Base-by-base conservation (phyloP, 805 yeast species). In the Starmera caribaea region DNA sequence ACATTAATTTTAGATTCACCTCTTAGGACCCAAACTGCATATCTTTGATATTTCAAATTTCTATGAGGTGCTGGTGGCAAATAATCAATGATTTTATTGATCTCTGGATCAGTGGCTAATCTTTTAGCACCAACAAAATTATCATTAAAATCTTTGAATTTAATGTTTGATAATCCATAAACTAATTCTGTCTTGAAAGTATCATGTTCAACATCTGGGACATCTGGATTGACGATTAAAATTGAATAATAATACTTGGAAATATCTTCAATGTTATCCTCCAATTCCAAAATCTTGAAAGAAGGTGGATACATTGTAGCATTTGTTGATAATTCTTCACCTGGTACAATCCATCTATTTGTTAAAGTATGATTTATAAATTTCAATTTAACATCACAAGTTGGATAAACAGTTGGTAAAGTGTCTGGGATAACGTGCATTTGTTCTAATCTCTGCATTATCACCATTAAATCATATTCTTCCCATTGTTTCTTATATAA, bases 371-470 rank as follows among this genome's bases (percentile, higher is more conserved):
- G 77, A 54, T 79, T 84, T 5, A 88, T 80, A 55, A 89, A 89
- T 61, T 77, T 78, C 35, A 92, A 54, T 35, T 74, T 68, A 6
- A 90, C 84, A 38, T 83, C 87, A 14, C 76, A 90, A 45, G 70
- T 64, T 15, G 97, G 97, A 9, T 73, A 79, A 41, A 92, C 61
- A 2, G 97, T 88, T 24, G 97, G 92, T 59, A 92, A 57, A 3
- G 97, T 89, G 57, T 92, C 98, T 13, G 98, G 98, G 43, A 92
- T 84, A 34, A 86, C 86, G 34, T 73, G 73, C 49, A 87, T 65
- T 41, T 82, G 78, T 63, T 92, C 98, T 39, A 92, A 62, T 66
- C 97, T 78, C 65, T 92, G 97, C 92, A 92, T 86, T 39, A 81
- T 66, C 38, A 86, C 56, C 85, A 87, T 82, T 60, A 76, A 75